Evolutionary conservation across 2,329 filamentous ascomycete species (phyloP), one percentile per base, ranked within the genome.

Genomic region (Elsinoe necatrix): DNA sequence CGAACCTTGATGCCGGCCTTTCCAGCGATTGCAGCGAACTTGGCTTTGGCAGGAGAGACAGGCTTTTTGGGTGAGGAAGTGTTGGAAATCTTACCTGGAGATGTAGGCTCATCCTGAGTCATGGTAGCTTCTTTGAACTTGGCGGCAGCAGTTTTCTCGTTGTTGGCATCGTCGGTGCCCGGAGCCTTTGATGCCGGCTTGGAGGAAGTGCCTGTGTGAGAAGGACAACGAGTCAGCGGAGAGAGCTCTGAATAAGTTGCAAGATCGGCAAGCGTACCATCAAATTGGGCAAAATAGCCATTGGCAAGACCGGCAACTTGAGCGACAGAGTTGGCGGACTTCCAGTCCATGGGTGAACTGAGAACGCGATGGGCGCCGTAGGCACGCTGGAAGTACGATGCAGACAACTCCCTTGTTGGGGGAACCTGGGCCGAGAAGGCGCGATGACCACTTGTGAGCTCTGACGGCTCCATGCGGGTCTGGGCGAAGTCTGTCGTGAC

Each of bases 21-120:
- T 65, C 72, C 74, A 27, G 73, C 74, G 31, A 77, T 70, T 41
- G 72, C 69, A 63, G 75, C 74, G 48, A 76, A 72, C 65, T 72
- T 74, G 50, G 68, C 72, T 61, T 75, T 75, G 54, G 74, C 69
- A 16, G 74, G 74, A 6, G 73, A 75, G 1, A 57, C 47, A 20
- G 59, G 58, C 47, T 60, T 62, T 56, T 57, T 47, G 8, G 16
- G 52, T 25, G 54, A 56, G 2, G 41, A 47, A 11, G 41, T 20
- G 16, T 18, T 20, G n/a, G 54, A 35, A 6, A 25, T n/a, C 27
- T 56, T 59, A 35, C 42, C 27, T 16, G 59, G 59, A 37, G 57
- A 61, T 7, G 54, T 41, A 21, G 45, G 55, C 35, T 57, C 51
- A 23, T 57, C 55, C 43, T 51, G 37, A 9, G 43, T 20, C 59